A percentile compares a stretch with the other conserved stretches of the same genome.
Conservation (phyloP, 805 yeast species). For the Wickerhamomyces sydowiorum region DNA sequence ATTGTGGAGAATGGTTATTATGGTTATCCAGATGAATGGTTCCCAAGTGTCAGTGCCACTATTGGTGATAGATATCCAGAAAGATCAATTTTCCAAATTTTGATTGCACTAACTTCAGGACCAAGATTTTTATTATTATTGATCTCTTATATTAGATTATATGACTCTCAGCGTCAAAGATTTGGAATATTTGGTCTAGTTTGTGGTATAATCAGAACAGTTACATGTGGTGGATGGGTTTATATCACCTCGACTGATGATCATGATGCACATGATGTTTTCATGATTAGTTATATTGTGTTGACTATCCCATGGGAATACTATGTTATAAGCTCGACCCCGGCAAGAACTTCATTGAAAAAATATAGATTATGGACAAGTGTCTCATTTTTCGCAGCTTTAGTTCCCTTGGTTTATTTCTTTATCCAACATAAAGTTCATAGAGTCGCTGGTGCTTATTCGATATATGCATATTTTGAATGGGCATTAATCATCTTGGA, state of each 20-base stretch:
- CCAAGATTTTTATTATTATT: constrained; percentile 72
- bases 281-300: constrained; percentile 87
- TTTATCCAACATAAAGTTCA: constrained; percentile 92
- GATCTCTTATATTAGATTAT: constrained; percentile 45
- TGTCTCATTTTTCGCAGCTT: constrained; percentile 56
- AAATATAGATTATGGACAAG: constrained; percentile 50
- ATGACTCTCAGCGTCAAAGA: constrained; percentile 24
- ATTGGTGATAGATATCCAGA: constrained; percentile 98
- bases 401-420: constrained; percentile 81
- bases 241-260: constrained; percentile 96
- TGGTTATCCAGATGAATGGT: constrained; percentile 98
- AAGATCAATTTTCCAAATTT: constrained; percentile 82
- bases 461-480: constrained; percentile 89
- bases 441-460: constrained; percentile 87
- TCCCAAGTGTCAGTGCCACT: constrained; percentile 94
- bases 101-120: constrained; percentile 90
- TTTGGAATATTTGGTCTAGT: constrained; percentile 39
- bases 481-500: constrained; percentile 87
- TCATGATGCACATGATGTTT: constrained; percentile 92
- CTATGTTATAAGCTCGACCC: constrained; percentile 50
- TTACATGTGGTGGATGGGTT: constrained; percentile 98
- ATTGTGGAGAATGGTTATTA: constrained; percentile 82
- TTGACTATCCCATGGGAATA: constrained; percentile 91
- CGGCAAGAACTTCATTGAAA: constrained; percentile 40
- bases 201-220: constrained; percentile 79